Evolutionary conservation across 768 basidiomycete genomes (phyloP).

Genomic region (Ephemerocybe angulata): DNA sequence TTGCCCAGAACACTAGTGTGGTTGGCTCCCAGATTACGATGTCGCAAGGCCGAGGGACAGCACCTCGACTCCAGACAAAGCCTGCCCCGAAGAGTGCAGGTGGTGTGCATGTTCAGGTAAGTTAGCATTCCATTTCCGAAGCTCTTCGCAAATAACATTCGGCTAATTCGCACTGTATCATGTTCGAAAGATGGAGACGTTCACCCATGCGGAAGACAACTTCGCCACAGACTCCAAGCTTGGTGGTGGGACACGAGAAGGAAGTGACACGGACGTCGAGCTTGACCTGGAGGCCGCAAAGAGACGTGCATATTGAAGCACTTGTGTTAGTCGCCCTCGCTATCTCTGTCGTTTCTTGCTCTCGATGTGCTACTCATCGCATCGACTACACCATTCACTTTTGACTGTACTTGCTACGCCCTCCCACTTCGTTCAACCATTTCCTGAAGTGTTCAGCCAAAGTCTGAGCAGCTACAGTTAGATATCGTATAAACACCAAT

Average conservation of each 20-base stretch:
- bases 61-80: constrained; percentile 9
- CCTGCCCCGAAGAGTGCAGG: constrained; percentile 9
- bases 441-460: no score
- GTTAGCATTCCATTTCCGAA: constrained; percentile 8
- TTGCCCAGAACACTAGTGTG: constrained; percentile 19
- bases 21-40: constrained; percentile 8
- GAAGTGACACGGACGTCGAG: constrained; percentile 31
- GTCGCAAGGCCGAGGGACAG: background rate
- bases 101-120: constrained; percentile 47
- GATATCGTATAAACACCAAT: no score
- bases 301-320: no score
- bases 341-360: no score
- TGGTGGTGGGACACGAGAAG: no score
- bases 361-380: no score
- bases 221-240: constrained; percentile 10
- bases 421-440: no score
- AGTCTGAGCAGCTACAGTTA: no score
- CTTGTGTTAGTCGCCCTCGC: no score
- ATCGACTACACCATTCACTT: no score
- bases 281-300: constrained; percentile 21
- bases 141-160: background rate
- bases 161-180: background rate
- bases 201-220: constrained; percentile 35
- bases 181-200: constrained; percentile 44
- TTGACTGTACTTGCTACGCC: no score